Evolutionary conservation across 139 green algal genomes (phyloP).

Genomic region (Chlorella sp.): DNA sequence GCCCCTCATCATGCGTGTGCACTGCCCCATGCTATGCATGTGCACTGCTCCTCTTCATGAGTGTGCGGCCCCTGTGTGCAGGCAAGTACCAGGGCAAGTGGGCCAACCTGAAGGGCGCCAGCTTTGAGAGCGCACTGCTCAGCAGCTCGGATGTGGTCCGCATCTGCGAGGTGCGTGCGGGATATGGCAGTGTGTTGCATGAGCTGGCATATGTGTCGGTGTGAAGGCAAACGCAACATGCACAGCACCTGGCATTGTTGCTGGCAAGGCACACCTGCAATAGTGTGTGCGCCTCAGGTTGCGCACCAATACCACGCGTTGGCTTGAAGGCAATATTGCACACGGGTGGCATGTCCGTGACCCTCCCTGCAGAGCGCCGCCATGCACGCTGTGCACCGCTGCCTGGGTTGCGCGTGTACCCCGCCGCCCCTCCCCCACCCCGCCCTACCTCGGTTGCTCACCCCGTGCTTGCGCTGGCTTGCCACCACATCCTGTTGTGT

Average conservation of each 20-base stretch:
- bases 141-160: constrained; percentile 59
- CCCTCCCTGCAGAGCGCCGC: too few species aligned
- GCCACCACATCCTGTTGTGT: neutral
- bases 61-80: neutral
- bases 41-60: too few species aligned
- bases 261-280: too few species aligned
- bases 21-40: too few species aligned
- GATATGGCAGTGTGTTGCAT: neutral
- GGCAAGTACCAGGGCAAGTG: constrained; percentile 39
- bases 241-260: too few species aligned
- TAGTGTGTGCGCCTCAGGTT: neutral
- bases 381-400: too few species aligned
- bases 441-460: neutral
- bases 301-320: neutral
- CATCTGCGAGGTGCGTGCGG: constrained; percentile 50
- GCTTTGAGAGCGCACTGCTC: constrained; percentile 74
- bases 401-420: too few species aligned
- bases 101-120: constrained; percentile 50
- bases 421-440: neutral
- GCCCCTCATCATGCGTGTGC: too few species aligned
- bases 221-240: too few species aligned
- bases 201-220: too few species aligned
- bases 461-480: neutral
- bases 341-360: too few species aligned
- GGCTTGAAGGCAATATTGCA: neutral